Evolutionary conservation across 139 green algal genomes (phyloP), one percentile per base, ranked within the genome.

Genomic region (Chlamydomonas sp.): DNA sequence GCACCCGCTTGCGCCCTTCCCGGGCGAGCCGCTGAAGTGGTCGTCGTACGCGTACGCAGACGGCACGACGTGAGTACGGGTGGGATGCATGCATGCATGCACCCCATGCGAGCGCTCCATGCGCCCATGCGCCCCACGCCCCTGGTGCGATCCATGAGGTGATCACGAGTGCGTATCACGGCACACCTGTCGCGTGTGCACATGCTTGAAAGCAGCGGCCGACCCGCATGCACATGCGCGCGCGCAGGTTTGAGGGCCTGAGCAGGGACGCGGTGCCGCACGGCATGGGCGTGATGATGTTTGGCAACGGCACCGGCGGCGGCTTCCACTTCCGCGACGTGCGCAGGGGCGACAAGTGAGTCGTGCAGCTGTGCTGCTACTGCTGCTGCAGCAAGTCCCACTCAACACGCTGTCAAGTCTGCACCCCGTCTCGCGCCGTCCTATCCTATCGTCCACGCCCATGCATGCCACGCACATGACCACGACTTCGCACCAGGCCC

Each of bases 11-110:
- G 89, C 97, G 5, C 95, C 95, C 35, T 96, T 97, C 73, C 67
- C 83, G 10, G 91, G 91, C 6, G 89, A 95, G 71, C 72, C 89
- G 0, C 71, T 95, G 0, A 91, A 92, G 73, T 97, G 91, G 91
- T 77, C 87, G 22, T 88, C 74, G 76, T 88, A 84, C 66, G 89
- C 91, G 5, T 97, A 92, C 50, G 89, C 93, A 26, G 91, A 97
- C 67, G 89, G 87, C 67, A 94, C 89, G 49, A 95, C 91, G 90
- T 96, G 76, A 85, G 90, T 76, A n/a, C n/a, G n/a, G n/a, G n/a
- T n/a, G n/a, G n/a, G n/a, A n/a, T n/a, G n/a, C n/a, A n/a, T n/a
- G n/a, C n/a, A n/a, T n/a, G n/a, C n/a, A n/a, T n/a, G n/a, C n/a
- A n/a, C n/a, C n/a, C n/a, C n/a, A n/a, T n/a, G n/a, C n/a, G n/a